A percentile compares a stretch with the other conserved stretches of the same genome.
These are phyloP conservation scores for Paramecium pentaurelia DNA, from an alignment of 73 alveolate genomes.

Conservation along the genomic window DNA sequence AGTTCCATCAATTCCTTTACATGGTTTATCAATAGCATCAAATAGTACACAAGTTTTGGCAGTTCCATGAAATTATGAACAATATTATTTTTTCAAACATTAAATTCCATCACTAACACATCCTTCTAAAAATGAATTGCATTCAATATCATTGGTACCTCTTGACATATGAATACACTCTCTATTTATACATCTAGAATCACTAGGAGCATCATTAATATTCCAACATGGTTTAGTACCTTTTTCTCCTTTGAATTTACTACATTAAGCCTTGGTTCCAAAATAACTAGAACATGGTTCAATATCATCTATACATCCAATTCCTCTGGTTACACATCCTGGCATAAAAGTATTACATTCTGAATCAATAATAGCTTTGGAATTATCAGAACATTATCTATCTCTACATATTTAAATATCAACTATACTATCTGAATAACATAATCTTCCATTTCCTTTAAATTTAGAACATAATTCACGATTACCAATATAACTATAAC, in stretches of 20 bases:
- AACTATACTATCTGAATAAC: background rate
- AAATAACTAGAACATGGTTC: background rate
- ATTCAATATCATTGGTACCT: background rate
- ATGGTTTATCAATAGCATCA: slow-evolving; percentile 2
- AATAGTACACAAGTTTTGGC: background rate
- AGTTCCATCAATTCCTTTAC: background rate
- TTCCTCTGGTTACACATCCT: slow-evolving; percentile 19
- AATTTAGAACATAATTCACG: background rate
- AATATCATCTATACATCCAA: background rate
- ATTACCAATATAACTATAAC: background rate
- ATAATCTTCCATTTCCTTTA: background rate
- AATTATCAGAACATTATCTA: background rate
- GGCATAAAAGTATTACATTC: background rate
- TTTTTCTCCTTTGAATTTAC: background rate
- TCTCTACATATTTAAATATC: background rate
- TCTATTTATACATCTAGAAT: background rate
- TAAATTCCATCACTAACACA: slow-evolving; percentile 8
- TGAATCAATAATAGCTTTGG: background rate
- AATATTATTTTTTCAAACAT: background rate
- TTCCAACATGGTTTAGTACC: slow-evolving; percentile 4
- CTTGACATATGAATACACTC: background rate
- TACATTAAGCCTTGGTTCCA: background rate
- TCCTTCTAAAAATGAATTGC: background rate
- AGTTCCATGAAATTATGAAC: background rate
- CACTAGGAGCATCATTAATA: background rate